Conservation (phyloP, 2,329 filamentous ascomycete species). For the Fusarium austroafricanum region DNA sequence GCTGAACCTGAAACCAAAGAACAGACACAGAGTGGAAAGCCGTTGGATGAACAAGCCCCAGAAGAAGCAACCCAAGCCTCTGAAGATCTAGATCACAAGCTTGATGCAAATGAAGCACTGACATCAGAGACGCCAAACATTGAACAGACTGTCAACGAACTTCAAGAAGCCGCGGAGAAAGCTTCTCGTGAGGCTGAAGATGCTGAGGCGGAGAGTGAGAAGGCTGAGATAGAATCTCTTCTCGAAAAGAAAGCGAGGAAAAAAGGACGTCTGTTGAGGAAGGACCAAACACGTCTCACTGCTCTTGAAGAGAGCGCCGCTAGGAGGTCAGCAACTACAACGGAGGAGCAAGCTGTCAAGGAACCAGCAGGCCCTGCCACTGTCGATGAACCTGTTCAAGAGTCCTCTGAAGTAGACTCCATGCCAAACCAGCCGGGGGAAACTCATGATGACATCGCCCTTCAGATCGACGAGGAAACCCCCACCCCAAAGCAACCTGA, state of each 20-base stretch:
- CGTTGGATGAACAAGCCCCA: neutral
- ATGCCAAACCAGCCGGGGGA: slow-evolving; percentile 1
- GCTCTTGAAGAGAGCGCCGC: slow-evolving; percentile 39
- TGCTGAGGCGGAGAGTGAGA: slow-evolving; percentile 39
- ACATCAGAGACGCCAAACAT: slow-evolving; percentile 47
- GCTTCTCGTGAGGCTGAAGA: slow-evolving; percentile 42
- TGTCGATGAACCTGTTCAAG: neutral
- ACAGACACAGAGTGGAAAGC: neutral
- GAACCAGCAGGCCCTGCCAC: slow-evolving; percentile 18
- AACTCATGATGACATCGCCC: neutral
- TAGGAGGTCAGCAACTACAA: slow-evolving; percentile 42
- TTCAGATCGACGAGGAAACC: slow-evolving; percentile 1
- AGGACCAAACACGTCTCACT: slow-evolving; percentile 35
- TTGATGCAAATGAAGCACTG: slow-evolving; percentile 24
- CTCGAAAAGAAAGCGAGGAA: slow-evolving; percentile 54
- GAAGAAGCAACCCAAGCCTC: slow-evolving; percentile 1
- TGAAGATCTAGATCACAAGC: neutral
- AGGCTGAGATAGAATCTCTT: slow-evolving; percentile 51
- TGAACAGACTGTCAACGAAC: slow-evolving; percentile 24
- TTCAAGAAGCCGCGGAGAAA: slow-evolving; percentile 32
- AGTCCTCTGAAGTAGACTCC: neutral
- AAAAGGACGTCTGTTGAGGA: slow-evolving; percentile 40
- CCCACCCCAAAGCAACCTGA: neutral
- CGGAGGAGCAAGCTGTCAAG: slow-evolving; percentile 32
- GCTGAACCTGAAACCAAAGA: neutral